Conservation (phyloP, 2,329 filamentous ascomycete species). For the Colletotrichum paranaense region DNA sequence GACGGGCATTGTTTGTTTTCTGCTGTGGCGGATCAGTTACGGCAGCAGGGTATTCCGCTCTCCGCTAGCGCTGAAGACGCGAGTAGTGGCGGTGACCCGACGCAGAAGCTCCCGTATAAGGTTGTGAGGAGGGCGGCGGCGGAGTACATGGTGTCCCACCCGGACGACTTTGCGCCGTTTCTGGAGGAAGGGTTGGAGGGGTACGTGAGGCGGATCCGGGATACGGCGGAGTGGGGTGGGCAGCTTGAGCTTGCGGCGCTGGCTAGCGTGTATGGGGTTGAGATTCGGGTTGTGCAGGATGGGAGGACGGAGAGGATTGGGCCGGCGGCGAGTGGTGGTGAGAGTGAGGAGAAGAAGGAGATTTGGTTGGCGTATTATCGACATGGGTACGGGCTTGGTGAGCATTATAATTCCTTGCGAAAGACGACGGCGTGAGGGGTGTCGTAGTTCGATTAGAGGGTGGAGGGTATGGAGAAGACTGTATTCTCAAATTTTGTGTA, state of each 20-base stretch:
- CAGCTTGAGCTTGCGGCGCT: slow-evolving; percentile 90
- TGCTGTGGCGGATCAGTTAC: slow-evolving; percentile 87
- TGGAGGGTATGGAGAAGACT: no score
- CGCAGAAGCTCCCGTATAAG: slow-evolving; percentile 64
- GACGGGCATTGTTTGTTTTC: slow-evolving; percentile 97
- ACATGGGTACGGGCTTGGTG: slow-evolving; percentile 92
- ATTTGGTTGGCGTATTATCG: slow-evolving; percentile 95
- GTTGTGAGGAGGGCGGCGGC: slow-evolving; percentile 78
- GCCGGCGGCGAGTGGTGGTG: slow-evolving; percentile 52
- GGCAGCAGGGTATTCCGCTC: slow-evolving; percentile 60
- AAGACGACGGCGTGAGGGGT: slow-evolving; percentile 46
- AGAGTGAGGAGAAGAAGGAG: slow-evolving; percentile 54
- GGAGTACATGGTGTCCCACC: slow-evolving; percentile 78
- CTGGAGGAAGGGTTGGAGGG: slow-evolving; percentile 81
- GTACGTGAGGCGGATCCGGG: slow-evolving; percentile 81
- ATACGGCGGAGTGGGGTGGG: slow-evolving; percentile 96
- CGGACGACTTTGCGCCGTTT: slow-evolving; percentile 87
- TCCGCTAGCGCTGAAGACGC: neutral
- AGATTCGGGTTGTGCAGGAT: slow-evolving; percentile 88
- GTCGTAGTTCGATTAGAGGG: neutral
- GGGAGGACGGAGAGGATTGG: slow-evolving; percentile 82
- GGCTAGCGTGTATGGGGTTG: slow-evolving; percentile 81
- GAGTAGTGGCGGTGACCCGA: neutral
- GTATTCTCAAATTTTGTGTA: neutral
- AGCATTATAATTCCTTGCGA: slow-evolving; percentile 94